Evolutionary conservation across 768 basidiomycete genomes (phyloP).

Genomic region (Aureoboletus auriporus): DNA sequence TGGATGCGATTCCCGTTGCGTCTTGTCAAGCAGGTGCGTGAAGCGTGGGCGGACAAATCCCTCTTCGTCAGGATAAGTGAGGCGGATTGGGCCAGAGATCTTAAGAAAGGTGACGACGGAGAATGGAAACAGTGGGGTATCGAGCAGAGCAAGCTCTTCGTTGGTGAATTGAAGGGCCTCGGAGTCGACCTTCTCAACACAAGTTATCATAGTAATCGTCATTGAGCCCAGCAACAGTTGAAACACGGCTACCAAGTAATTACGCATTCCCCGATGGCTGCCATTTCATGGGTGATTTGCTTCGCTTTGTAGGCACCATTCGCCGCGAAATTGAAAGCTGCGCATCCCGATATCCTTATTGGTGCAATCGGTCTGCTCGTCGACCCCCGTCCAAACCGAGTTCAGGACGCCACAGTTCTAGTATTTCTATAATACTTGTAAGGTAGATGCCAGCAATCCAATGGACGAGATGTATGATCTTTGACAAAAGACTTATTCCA

Average conservation of each 20-base stretch:
- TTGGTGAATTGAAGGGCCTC: conserved; percentile 49
- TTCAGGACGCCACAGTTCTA: no score
- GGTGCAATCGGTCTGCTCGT: conserved; percentile 75
- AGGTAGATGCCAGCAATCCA: no score
- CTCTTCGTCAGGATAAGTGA: conserved; percentile 71
- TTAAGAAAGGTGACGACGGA: conserved; percentile 50
- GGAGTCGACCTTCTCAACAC: conserved; percentile 79
- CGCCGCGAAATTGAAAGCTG: conserved; percentile 60
- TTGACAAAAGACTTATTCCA: no score
- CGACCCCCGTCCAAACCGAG: conserved; percentile 53
- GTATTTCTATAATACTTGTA: no score
- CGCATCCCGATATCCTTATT: conserved; percentile 49
- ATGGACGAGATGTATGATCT: no score
- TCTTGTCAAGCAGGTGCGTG: conserved; percentile 48
- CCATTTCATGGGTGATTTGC: background rate
- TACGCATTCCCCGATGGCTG: conserved; percentile 13
- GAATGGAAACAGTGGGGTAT: conserved; percentile 71
- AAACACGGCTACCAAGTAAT: conserved; percentile 64
- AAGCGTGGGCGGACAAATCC: conserved; percentile 58
- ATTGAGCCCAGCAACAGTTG: conserved; percentile 52
- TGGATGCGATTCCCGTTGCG: conserved; percentile 65
- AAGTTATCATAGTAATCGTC: conserved; percentile 65
- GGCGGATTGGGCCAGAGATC: conserved; percentile 58
- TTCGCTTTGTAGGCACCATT: conserved; percentile 66
- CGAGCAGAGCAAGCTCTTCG: conserved; percentile 65